Base-by-base conservation (phyloP, 2,329 filamentous ascomycete genomes). In the Sporothrix pseudoabietina region DNA sequence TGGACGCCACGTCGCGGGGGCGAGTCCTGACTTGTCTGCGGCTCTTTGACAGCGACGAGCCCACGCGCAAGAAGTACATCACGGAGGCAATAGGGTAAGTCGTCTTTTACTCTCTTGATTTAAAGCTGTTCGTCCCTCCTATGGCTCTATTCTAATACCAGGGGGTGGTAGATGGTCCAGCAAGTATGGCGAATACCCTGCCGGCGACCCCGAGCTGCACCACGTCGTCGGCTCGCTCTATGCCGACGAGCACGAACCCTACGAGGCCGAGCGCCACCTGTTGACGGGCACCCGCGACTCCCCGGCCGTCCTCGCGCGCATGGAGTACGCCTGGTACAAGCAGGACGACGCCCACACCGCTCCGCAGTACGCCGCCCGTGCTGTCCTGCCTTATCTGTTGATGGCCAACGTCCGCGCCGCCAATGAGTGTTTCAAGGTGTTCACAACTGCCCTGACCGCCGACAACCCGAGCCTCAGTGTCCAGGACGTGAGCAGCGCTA, bases 321-420 rank as follows among this genome's bases (percentile, higher is more conserved):
- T 98, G 83, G 94, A 98, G 82, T 98, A 97, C 81, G 87, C 90
- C 69, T 99, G 96, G 96, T 99, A 98, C 85, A 90, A 88, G 75
- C 89, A 94, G 79, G 93, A 97, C 82, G 93, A 95, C 71, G 89
- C 93, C 2, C 94, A 97, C 80, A 94, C 92, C 0, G 96, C 96
- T 1, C 91, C 94, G 4, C 85, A 93, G 72, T 99, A 97, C 82
- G 92, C 91, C 76, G 93, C 92, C 12, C 92, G 96, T 77, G 94
- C 92, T 39, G 88, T 98, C 59, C 89, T 99, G 55, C 94, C 96
- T 14, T 98, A 97, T 82, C 89, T 99, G 69, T 87, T 98, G 59
- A 88, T 93, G 61, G 95, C 94, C 79, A 98, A 98, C 82, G 86
- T 98, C 47, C 92, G 94, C 77, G 94, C 93, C 71, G 96, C 97